Conservation (phyloP, 306 rosid species). For the Malus sieversii region DNA sequence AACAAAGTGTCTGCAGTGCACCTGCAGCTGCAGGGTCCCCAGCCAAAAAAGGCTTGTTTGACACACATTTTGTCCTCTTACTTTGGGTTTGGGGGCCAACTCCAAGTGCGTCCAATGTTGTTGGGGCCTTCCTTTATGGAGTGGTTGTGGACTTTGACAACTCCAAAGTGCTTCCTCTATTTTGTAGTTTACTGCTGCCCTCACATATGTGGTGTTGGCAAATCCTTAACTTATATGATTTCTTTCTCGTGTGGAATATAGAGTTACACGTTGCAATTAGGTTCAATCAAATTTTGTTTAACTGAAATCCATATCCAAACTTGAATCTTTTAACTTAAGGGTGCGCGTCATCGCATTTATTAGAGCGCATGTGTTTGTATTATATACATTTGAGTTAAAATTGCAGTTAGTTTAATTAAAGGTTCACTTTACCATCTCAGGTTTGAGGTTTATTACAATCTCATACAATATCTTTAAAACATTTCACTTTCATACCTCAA, state of each 20-base stretch:
- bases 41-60: constrained; percentile 16
- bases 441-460: too few species aligned
- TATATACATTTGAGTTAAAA: not conserved
- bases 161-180: constrained; percentile 34
- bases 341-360: too few species aligned
- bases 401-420: not conserved
- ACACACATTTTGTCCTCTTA: constrained; percentile 38
- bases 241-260: not conserved
- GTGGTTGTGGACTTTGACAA: constrained; percentile 43
- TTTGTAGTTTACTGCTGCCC: constrained; percentile 34
- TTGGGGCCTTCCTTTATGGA: constrained; percentile 19
- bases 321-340: not conserved
- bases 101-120: constrained; percentile 29
- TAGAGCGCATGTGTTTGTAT: too few species aligned
- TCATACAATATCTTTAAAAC: too few species aligned
- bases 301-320: not conserved
- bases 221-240: not conserved
- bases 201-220: constrained; percentile 1
- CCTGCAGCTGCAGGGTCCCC: not conserved
- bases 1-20: not conserved
- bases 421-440: too few species aligned
- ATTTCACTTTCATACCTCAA: too few species aligned
- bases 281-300: not conserved
- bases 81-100: constrained; percentile 27
- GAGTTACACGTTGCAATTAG: not conserved